Conservation (phyloP, 2,329 filamentous ascomycete genomes). For the Cladosporium sp. region DNA sequence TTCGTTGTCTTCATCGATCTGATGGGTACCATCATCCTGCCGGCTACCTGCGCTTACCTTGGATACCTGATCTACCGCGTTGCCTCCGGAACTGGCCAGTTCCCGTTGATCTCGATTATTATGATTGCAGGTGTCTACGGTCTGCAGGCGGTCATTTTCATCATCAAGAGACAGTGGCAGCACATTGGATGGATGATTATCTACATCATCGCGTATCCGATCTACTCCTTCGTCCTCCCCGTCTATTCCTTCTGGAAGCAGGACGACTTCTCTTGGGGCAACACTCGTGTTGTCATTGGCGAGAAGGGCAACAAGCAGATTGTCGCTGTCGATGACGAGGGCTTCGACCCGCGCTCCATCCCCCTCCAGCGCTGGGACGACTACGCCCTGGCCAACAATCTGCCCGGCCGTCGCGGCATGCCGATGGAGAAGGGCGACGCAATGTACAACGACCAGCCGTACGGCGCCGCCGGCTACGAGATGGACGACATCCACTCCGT, state of each 20-base stretch:
- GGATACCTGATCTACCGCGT: slow-evolving; percentile 80
- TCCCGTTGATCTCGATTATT: slow-evolving; percentile 80
- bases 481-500: slow-evolving; percentile 98
- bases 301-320: slow-evolving; percentile 88
- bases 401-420: slow-evolving; percentile 81
- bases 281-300: slow-evolving; percentile 92
- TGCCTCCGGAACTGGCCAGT: slow-evolving; percentile 61
- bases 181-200: slow-evolving; percentile 99
- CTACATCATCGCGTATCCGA: slow-evolving; percentile 89
- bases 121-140: slow-evolving; percentile 91
- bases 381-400: slow-evolving; percentile 77
- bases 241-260: slow-evolving; percentile 99
- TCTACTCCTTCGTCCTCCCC: slow-evolving; percentile 85
- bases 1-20: slow-evolving; percentile 95
- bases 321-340: slow-evolving; percentile 75
- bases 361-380: slow-evolving; percentile 97
- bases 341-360: slow-evolving; percentile 85
- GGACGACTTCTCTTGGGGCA: slow-evolving; percentile 98
- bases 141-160: slow-evolving; percentile 92
- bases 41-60: slow-evolving; percentile 80
- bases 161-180: slow-evolving; percentile 95
- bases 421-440: slow-evolving; percentile 53
- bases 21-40: slow-evolving; percentile 84
- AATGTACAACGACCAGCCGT: slow-evolving; percentile 16
- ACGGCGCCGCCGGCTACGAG: slow-evolving; percentile 61